These are phyloP conservation scores for Berberis thunbergii DNA, from an alignment of 164 flowering plant species.

Conservation along the genomic window DNA sequence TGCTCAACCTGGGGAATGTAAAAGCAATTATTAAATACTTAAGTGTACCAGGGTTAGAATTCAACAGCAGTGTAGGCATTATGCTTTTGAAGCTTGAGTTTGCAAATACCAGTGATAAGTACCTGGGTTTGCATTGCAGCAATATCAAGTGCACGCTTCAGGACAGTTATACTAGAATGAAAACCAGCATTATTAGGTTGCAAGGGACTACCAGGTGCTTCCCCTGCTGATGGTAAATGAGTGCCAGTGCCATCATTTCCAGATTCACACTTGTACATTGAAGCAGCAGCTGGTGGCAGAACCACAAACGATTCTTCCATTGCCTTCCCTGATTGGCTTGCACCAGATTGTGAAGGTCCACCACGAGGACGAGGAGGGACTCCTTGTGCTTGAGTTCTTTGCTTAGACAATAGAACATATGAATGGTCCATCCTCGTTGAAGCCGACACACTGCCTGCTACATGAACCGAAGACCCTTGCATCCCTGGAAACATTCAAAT, in stretches of 20 bases:
- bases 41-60: background rate
- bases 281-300: constrained; percentile 76
- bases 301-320: constrained; percentile 99
- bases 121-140: constrained; percentile 89
- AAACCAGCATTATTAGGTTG: constrained; percentile 71
- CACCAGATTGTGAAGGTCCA: constrained; percentile 39
- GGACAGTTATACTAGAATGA: constrained; percentile 69
- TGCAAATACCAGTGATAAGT: background rate
- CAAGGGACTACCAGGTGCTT: constrained; percentile 31
- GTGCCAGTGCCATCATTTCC: constrained; percentile 51
- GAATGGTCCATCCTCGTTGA: constrained; percentile 89
- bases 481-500: constrained; percentile 41
- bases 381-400: constrained; percentile 50
- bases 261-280: constrained; percentile 71
- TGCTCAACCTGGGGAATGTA: constrained; percentile 66
- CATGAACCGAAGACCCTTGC: constrained; percentile 71
- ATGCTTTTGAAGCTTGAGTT: background rate
- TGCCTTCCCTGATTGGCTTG: constrained; percentile 52
- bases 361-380: constrained; percentile 71
- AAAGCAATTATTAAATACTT: background rate
- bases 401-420: constrained; percentile 82
- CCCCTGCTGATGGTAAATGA: constrained; percentile 39
- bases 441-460: constrained; percentile 59
- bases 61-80: background rate
- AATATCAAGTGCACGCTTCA: constrained; percentile 89